phyloP scores from a whole-genome alignment of 1,139 yeast species.

The Geotrichum candidum region DNA sequence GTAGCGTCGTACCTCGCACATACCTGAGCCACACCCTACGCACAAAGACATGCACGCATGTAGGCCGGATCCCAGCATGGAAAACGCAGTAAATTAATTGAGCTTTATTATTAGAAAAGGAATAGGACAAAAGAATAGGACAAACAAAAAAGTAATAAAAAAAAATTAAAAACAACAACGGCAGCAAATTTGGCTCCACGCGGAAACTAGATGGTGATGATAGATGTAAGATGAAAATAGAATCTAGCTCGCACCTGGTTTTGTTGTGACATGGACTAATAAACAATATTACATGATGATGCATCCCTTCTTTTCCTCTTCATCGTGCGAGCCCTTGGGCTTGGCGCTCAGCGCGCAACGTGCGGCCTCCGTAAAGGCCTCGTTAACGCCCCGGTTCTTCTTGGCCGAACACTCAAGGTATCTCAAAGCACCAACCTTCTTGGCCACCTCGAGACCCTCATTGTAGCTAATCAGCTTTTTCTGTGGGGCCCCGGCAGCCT shows the following conservation, averaged over 20 bases:
- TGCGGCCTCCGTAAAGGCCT: slow-evolving; percentile 95
- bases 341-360: slow-evolving; percentile 90
- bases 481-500: slow-evolving; percentile 24
- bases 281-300: slow-evolving; percentile 22
- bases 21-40: background rate
- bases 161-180: background rate
- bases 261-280: background rate
- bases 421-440: slow-evolving; percentile 60
- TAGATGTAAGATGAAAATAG: background rate
- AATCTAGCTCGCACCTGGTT: background rate
- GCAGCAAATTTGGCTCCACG: background rate
- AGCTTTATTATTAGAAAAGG: background rate
- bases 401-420: slow-evolving; percentile 92
- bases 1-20: background rate
- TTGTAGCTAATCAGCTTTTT: slow-evolving; percentile 63
- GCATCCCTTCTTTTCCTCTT: slow-evolving; percentile 32
- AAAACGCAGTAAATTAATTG: background rate
- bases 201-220: background rate
- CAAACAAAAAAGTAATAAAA: background rate
- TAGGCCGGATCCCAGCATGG: background rate
- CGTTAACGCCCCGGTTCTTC: slow-evolving; percentile 90
- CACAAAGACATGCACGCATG: background rate
- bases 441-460: slow-evolving; percentile 82
- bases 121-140: background rate
- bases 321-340: slow-evolving; percentile 65